Percentiles rank a stretch among this genome's conserved stretches.
Evolutionary conservation across 148 eudicot genomes (phyloP).

Genomic region (Fagopyrum homotropicum): DNA sequence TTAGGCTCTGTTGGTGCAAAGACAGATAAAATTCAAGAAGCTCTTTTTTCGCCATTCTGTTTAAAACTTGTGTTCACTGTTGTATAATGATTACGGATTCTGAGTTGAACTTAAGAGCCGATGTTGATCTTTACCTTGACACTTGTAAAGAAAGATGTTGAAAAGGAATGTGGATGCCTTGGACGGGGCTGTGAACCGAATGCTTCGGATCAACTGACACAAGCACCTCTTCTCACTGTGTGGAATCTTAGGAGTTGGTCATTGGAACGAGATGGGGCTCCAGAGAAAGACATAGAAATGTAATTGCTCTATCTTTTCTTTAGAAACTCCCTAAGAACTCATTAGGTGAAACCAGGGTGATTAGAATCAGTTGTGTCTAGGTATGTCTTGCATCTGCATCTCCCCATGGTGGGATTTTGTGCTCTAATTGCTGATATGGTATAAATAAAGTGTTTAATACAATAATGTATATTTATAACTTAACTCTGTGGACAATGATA

Average conservation of each 20-base stretch:
- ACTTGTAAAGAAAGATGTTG: conserved; percentile 44
- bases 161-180: conserved; percentile 68
- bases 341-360: neutral
- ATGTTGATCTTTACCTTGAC: conserved; percentile 31
- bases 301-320: neutral
- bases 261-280: neutral
- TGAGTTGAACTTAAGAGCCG: neutral
- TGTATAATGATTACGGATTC: no score
- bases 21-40: no score
- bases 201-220: conserved; percentile 53
- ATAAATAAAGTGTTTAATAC: neutral
- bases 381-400: no score
- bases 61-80: no score
- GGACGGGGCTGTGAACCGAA: conserved; percentile 57
- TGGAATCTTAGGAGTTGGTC: neutral
- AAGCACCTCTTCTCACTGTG: neutral
- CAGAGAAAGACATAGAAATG: neutral
- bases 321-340: neutral
- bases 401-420: no score
- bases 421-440: neutral
- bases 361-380: no score
- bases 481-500: neutral
- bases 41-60: no score
- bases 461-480: neutral
- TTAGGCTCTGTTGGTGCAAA: no score